Evolutionary conservation across 345 rosid genomes (phyloP), one percentile per base, ranked within the genome.

Genomic region (Lenwebbia sp.): DNA sequence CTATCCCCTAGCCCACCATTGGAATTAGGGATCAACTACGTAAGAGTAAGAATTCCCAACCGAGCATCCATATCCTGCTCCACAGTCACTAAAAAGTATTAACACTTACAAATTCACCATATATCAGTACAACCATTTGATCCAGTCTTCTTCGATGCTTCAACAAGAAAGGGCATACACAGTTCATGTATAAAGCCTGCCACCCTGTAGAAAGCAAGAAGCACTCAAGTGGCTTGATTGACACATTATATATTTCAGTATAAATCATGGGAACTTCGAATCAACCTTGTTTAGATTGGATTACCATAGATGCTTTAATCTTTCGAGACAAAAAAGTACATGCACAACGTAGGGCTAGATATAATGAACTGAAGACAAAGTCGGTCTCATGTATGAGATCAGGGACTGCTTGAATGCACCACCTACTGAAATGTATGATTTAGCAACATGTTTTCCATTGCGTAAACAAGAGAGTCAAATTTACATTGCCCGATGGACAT

Each of bases 61-160:
- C 10, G 41, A 30, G 6, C 12, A 65, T 65, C 41, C 23, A 4
- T 65, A 65, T 30, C 76, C 41, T 33, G 44, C 76, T 8, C 19
- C 58, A 83, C 37, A 30, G 84, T 28, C 58, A 83, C 23, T 17
- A 17, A 53, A 53, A n/a, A 10, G 11, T 53, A 19, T n/a, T 83
- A 37, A 82, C 28, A 28, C 90, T 89, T 91, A 92, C 95, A 90
- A 88, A 84, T 91, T 91, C 90, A 83, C 86, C 30, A 74, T 89
- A 74, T 6, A 90, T 22, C 56, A 56, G 82, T 85, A 85, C 91
- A 86, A 87, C 82, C 44, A 91, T 83, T 44, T 86, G 88, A 88
- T 92, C 94, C 65, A 90, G 87, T 88, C 88, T 92, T 83, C 91
- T 92, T 87, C 89, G 94, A 86, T 91, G 94, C 88, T 88, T 88